Evolutionary conservation across 1,284 basidiomycete species (phyloP).

Genomic region (Naganishia sp.): DNA sequence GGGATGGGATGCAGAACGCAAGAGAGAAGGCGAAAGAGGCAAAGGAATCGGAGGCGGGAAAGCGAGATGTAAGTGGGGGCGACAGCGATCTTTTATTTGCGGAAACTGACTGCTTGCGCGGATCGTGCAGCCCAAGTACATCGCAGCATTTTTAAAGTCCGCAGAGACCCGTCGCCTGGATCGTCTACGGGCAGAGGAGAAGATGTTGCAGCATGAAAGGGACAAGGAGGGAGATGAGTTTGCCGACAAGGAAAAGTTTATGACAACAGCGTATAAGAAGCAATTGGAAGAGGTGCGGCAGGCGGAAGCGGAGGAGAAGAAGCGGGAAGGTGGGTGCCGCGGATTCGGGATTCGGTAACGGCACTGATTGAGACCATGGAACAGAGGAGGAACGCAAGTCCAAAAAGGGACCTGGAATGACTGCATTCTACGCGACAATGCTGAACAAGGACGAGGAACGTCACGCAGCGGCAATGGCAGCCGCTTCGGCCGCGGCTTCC

Average conservation of each 20-base stretch:
- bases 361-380: conserved; percentile 36
- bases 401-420: conserved; percentile 67
- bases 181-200: conserved; percentile 92
- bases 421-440: conserved; percentile 80
- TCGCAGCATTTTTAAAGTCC: conserved; percentile 74
- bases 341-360: neutral
- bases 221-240: conserved; percentile 93
- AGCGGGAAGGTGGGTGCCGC: conserved; percentile 69
- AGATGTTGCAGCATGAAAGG: conserved; percentile 91
- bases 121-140: conserved; percentile 81
- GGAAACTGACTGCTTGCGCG: conserved; percentile 28
- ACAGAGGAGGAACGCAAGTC: conserved; percentile 64
- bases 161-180: conserved; percentile 86
- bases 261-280: conserved; percentile 95
- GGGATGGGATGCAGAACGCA: conserved; percentile 90
- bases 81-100: conserved; percentile 7
- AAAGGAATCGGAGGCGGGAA: conserved; percentile 70
- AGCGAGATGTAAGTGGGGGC: conserved; percentile 65
- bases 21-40: conserved; percentile 69
- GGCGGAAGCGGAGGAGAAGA: conserved; percentile 87
- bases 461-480: conserved; percentile 80
- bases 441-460: conserved; percentile 76
- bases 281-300: conserved; percentile 89
- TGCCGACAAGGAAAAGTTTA: conserved; percentile 91
- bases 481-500: conserved; percentile 55